Percentiles rank a stretch among this genome's conserved stretches.
Evolutionary conservation across 305 asterid species (phyloP).

Genomic region (Fraxinus paxiana): DNA sequence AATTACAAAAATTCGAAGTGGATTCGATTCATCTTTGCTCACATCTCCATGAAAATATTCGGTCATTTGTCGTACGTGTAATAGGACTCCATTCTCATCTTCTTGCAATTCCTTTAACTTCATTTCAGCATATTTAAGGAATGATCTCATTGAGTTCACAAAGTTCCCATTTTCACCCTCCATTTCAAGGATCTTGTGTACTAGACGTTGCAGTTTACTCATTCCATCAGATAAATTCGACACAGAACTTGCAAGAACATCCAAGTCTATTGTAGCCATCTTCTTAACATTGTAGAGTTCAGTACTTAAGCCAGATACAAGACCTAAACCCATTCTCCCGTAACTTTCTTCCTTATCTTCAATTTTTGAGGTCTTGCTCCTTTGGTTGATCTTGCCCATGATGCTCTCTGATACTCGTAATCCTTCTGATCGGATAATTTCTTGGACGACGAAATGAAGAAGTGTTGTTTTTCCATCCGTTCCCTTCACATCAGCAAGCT

Average conservation of each 20-base stretch:
- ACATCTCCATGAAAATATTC: constrained; percentile 91
- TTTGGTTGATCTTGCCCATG: constrained; percentile 71
- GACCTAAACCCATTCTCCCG: constrained; percentile 77
- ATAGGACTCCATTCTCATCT: constrained; percentile 62
- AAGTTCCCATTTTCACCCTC: constrained; percentile 53
- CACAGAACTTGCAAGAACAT: constrained; percentile 74
- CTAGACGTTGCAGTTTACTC: constrained; percentile 39
- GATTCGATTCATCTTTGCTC: constrained; percentile 76
- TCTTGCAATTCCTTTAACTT: constrained; percentile 58
- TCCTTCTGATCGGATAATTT: constrained; percentile 81
- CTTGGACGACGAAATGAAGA: constrained; percentile 85
- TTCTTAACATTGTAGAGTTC: constrained; percentile 91
- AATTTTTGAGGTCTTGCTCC: constrained; percentile 28
- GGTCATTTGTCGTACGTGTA: constrained; percentile 65
- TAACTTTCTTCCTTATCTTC: constrained; percentile 69
- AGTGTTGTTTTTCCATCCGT: constrained; percentile 86
- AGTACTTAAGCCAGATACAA: constrained; percentile 60
- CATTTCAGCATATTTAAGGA: constrained; percentile 50
- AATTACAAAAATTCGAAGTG: constrained; percentile 70
- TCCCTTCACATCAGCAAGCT: constrained; percentile 83
- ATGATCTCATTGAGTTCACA: constrained; percentile 54
- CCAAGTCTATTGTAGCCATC: constrained; percentile 78
- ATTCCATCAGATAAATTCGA: constrained; percentile 51
- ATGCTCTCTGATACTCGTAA: constrained; percentile 76
- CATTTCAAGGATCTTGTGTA: constrained; percentile 34